Evolutionary conservation across 73 alveolate species (phyloP).

Genomic region (Durusdinium trenchii): DNA sequence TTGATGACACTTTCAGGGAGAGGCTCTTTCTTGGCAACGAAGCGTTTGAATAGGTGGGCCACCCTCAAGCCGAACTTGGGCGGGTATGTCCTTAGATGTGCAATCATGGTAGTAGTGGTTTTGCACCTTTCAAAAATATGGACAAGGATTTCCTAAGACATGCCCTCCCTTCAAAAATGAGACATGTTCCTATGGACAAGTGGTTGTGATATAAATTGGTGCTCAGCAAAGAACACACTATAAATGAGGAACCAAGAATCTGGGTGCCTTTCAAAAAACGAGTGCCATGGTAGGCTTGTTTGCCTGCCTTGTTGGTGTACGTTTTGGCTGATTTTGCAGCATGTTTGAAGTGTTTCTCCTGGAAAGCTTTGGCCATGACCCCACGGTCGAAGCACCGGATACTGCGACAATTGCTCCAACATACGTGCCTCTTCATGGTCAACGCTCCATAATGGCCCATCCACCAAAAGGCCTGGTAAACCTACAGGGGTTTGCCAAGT

Average conservation of each 20-base stretch:
- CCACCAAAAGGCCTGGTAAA: not conserved
- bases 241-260: not conserved
- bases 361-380: not conserved
- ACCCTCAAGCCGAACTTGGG: not conserved
- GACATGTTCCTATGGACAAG: no score
- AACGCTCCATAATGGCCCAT: constrained; percentile 20
- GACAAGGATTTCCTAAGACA: no score
- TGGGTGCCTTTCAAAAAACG: not conserved
- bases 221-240: no score
- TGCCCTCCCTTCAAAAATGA: no score
- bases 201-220: no score
- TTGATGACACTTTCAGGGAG: not conserved
- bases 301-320: not conserved
- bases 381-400: not conserved
- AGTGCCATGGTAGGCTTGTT: not conserved
- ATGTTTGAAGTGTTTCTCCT: not conserved
- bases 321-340: not conserved
- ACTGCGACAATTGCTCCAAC: not conserved
- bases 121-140: no score
- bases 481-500: not conserved
- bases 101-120: no score
- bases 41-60: not conserved
- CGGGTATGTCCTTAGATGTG: not conserved
- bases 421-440: constrained; percentile 4
- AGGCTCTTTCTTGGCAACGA: not conserved